Percentiles rank a stretch among this genome's conserved stretches.
Evolutionary conservation across 768 basidiomycete species (phyloP).

Genomic region (Mycena haematopus): DNA sequence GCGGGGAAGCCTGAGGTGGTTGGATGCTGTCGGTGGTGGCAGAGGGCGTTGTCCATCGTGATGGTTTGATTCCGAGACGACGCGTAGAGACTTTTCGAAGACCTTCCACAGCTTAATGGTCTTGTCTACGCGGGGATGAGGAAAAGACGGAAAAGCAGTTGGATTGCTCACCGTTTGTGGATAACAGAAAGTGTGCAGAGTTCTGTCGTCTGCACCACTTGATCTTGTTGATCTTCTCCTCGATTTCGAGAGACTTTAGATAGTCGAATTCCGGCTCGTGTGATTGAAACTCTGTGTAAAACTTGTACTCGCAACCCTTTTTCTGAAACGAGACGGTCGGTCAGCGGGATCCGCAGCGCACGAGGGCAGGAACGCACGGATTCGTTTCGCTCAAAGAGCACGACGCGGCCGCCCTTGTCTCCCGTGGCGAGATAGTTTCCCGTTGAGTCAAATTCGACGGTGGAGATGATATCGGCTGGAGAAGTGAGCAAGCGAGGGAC

Average conservation of each 20-base stretch:
- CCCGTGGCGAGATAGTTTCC: constrained; percentile 99
- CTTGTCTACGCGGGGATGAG: constrained; percentile 71
- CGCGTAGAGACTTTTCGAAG: constrained; percentile 96
- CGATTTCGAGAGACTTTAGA: constrained; percentile 98
- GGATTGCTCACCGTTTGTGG: constrained; percentile 84
- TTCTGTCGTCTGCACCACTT: constrained; percentile 99
- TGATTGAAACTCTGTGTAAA: constrained; percentile 99
- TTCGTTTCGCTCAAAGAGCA: constrained; percentile 98
- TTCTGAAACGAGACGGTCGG: constrained; percentile 59
- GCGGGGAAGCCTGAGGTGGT: constrained; percentile 84
- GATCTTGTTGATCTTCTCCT: constrained; percentile 99
- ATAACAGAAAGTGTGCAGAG: constrained; percentile 93
- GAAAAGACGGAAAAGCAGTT: constrained; percentile 6
- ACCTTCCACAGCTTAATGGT: constrained; percentile 99
- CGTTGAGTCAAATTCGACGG: constrained; percentile 99
- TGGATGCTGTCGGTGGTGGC: constrained; percentile 61
- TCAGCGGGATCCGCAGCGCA: constrained; percentile 30
- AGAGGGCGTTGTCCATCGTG: constrained; percentile 77
- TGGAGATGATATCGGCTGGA: constrained; percentile 99
- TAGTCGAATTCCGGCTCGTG: constrained; percentile 99
- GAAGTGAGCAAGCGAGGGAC: constrained; percentile 5
- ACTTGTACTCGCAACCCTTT: constrained; percentile 99
- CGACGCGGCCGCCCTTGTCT: constrained; percentile 98
- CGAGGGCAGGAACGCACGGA: constrained; percentile 63
- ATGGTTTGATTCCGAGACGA: constrained; percentile 97